Conservation (phyloP, 1,284 basidiomycete genomes). For the Vanrija sp. region DNA sequence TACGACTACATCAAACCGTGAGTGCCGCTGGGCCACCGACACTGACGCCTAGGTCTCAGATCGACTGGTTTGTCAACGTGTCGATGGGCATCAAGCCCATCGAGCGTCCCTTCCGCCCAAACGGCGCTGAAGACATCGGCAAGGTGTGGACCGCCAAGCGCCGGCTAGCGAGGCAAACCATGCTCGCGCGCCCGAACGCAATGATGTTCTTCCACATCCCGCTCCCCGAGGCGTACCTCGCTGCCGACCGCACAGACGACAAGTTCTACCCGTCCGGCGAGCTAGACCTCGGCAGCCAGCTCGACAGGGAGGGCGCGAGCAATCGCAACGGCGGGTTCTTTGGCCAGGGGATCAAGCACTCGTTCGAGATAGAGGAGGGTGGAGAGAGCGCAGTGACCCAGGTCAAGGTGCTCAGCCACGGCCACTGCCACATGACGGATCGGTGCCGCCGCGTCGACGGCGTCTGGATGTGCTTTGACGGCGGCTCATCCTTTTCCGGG, state of each 20-base stretch:
- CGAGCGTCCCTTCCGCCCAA: constrained; percentile 73
- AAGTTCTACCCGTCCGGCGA: constrained; percentile 49
- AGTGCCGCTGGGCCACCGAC: neutral
- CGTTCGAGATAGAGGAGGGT: constrained; percentile 50
- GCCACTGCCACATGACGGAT: constrained; percentile 82
- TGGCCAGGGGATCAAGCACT: constrained; percentile 65
- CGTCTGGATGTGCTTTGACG: constrained; percentile 88
- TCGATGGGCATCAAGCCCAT: constrained; percentile 67
- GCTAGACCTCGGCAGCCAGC: constrained; percentile 65
- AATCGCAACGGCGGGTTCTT: constrained; percentile 76
- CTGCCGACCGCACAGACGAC: constrained; percentile 11
- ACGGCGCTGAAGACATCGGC: constrained; percentile 64
- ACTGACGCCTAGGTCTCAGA: constrained; percentile 55
- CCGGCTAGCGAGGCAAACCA: constrained; percentile 32
- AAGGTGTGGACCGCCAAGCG: constrained; percentile 54
- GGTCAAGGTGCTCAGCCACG: constrained; percentile 66
- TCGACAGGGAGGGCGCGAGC: constrained; percentile 57
- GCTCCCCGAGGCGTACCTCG: constrained; percentile 56
- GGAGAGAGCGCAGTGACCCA: constrained; percentile 26
- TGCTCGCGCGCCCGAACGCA: constrained; percentile 82
- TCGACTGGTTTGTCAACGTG: constrained; percentile 79
- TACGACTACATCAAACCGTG: constrained; percentile 71
- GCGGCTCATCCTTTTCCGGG: constrained; percentile 83
- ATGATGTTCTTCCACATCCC: constrained; percentile 96
- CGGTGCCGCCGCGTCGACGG: constrained; percentile 78